Conservation (phyloP, 306 rosid species). For the Herpetospermum pedunculosum region DNA sequence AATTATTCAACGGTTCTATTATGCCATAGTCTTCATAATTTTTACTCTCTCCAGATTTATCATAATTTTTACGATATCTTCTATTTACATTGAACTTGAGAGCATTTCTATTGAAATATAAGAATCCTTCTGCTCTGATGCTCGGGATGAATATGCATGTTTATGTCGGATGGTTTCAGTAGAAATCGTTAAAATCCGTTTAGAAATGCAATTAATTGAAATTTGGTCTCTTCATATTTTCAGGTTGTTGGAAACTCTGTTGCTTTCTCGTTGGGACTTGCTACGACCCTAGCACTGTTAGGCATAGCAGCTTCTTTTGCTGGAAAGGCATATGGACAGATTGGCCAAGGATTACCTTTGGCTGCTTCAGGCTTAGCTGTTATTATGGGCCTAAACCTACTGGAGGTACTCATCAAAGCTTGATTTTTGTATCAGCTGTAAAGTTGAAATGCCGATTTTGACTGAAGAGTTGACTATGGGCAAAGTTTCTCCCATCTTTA, state of each 20-base stretch:
- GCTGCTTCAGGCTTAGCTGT: slow-evolving; percentile 92
- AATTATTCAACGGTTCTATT: not conserved
- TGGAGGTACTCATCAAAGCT: slow-evolving; percentile 41
- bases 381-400: slow-evolving; percentile 87
- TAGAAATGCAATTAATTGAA: not conserved
- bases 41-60: not conserved
- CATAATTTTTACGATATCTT: not conserved
- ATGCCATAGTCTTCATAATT: not conserved
- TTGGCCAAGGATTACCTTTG: slow-evolving; percentile 89
- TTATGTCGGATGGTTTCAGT: not conserved
- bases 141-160: not conserved
- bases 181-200: not conserved
- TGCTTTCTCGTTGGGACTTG: slow-evolving; percentile 91
- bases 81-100: not conserved
- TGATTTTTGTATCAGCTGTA: not conserved
- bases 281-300: slow-evolving; percentile 78
- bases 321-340: slow-evolving; percentile 96
- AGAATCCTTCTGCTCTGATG: not conserved
- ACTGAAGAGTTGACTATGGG: not conserved
- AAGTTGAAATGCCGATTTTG: not conserved
- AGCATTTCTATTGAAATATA: not conserved
- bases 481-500: not conserved
- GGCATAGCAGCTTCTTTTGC: slow-evolving; percentile 90
- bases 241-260: slow-evolving; percentile 84
- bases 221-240: not conserved